Base-by-base conservation (phyloP, 495 filamentous ascomycete species). In the Podospora pseudopauciseta region DNA sequence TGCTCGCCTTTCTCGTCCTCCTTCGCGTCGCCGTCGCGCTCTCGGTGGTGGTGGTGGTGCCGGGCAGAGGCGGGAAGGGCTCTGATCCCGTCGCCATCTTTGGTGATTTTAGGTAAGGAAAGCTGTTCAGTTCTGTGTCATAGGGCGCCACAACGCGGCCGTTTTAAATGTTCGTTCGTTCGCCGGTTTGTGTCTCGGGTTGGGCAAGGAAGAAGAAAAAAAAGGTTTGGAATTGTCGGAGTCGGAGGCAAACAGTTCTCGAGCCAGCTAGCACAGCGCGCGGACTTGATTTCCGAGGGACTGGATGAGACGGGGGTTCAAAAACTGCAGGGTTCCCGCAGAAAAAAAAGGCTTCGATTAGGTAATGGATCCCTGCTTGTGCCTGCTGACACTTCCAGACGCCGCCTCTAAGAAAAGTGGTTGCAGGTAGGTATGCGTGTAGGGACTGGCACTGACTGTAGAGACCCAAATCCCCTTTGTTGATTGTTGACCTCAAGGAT, bases 11-110 rank as follows among this genome's bases (percentile, higher is more conserved):
- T 71, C 82, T 81, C 6, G 9, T 16, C 63, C 81, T 79, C 63
- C 81, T 77, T 65, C 81, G 82, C 27, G 81, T 73, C 56, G 63
- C 66, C 28, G 81, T 73, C 59, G 63, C 67, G 65, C 68, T 72
- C 26, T 75, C 75, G 64, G 49, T 64, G 23, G 76, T 58, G 20
- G 60, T 39, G 6, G 64, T 67, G 32, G 81, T 76, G 44, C 76
- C 75, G 68, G 75, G 79, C 66, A 84, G 78, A 32, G 77, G 73
- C 66, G 82, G 82, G 66, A 84, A 84, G 28, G 82, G 82, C 61
- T 84, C 82, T 44, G 70, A 68, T 54, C 39, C 39, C 39, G 39
- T 49, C 28, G 68, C 63, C 71, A 72, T 74, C 53, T 44, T 65
- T 65, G 30, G 2, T 49, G 39, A 2, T 13, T 49, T 49, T 49